Base-by-base conservation (phyloP, 805 yeast species). In the Lipomyces spencermartinsiae region DNA sequence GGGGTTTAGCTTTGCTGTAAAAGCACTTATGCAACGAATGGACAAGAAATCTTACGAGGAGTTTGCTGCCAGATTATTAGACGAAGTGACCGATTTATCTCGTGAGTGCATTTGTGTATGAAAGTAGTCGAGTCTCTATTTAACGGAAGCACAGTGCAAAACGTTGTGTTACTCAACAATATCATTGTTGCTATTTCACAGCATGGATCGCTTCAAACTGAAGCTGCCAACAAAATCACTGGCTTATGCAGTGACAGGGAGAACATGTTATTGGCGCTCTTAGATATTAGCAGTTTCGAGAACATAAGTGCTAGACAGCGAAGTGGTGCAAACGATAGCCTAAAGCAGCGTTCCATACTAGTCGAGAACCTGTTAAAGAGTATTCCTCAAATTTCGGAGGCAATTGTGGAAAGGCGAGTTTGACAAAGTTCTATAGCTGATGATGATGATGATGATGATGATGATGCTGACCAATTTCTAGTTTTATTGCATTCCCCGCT, bases 1-100 rank as follows among this genome's bases (percentile, higher is more conserved):
- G 64, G 89, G 89, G n/a, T 97, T 97, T 59, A 88, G 89, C 2
- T 94, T 85, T 78, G 89, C 93, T 10, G 84, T 94, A 33, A 92
- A 89, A 76, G 87, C 89, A 1, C 78, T 93, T 60, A 77, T 95
- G 76, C 83, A 84, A 86, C 39, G 84, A 78, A 25, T 66, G 49
- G 39, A 54, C 49, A 57, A 63, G 22, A 4, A 59, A 29, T 16
- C 65, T 10, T 60, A 58, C 8, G 55, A 39, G 6, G 35, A 46
- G 19, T 64, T 64, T 31, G 59, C 63, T 4, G 19, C 39, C 58
- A 25, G 16, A n/a, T 34, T 66, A 16, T 56, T 67, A 22, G 61
- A 56, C 4, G 49, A 51, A n/a, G 58, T 64, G 35, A 58, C 55
- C n/a, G 67, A 63, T 29, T 56, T 66, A 14, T 57, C 67, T 4